Base-by-base conservation (phyloP, 169 alveolate species). In the Cryptosporidium felis region DNA sequence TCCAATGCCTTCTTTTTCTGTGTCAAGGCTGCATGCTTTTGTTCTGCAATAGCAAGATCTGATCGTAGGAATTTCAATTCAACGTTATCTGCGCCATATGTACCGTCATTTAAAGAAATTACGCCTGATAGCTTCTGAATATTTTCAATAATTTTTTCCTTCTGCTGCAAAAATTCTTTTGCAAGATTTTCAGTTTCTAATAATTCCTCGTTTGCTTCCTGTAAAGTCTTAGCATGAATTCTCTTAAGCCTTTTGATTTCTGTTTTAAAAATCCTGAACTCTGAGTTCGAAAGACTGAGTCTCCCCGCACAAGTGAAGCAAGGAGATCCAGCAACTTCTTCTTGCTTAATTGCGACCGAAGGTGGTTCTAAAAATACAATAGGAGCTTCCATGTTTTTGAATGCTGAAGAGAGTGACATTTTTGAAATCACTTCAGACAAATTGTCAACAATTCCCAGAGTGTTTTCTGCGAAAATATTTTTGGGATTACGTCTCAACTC, bases 381-480 rank as follows among this genome's bases (percentile, higher is more conserved):
- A 6, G 82, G 82, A 16, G 82, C 82, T 47, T 66, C 82, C 82
- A 66, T 66, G 51, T 66, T 66, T 49, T 49, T 66, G 34, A 66
- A 66, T 66, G 82, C 82, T n/a, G 82, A 66, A 12, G 82, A 66
- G 14, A 66, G 16, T 1, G 82, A 66, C 82, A 66, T 66, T 45
- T 66, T 66, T 9, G 82, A 45, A 30, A 66, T 66, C 8, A 66
- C 63, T 26, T 66, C 82, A n/a, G 82, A 66, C 34, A 66, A 66
- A 9, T 38, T 66, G 32, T 66, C 82, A 16, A 66, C 63, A 32
- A 66, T 49, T 1, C 82, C 82, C 45, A 66, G 38, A 14, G 62
- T 66, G 30, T 47, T 66, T 49, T 66, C 82, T 47, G 82, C 82
- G 51, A 66, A 66, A 5, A 66, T 66, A 47, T 66, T 66, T 34